Evolutionary conservation across 371 early-diverging fungal genomes (phyloP).

Genomic region (Mucor circinelloides): DNA sequence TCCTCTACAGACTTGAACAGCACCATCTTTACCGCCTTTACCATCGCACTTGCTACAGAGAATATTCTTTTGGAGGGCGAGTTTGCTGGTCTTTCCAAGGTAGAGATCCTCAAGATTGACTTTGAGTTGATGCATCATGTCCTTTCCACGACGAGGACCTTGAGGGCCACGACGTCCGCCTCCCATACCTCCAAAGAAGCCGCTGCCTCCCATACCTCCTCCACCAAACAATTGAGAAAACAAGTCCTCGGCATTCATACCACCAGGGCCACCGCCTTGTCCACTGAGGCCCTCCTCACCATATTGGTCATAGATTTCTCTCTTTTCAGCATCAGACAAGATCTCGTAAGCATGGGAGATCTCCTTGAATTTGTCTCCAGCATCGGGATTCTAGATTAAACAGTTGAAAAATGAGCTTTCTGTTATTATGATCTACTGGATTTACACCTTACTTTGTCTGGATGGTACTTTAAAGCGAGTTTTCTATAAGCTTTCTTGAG

Average conservation of each 20-base stretch:
- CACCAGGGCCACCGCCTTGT: slow-evolving; percentile 47
- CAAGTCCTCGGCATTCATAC: slow-evolving; percentile 66
- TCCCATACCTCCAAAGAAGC: slow-evolving; percentile 68
- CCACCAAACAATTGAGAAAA: slow-evolving; percentile 52
- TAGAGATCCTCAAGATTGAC: slow-evolving; percentile 94
- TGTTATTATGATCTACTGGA: not conserved
- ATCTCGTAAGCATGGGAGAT: slow-evolving; percentile 94
- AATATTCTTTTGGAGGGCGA: slow-evolving; percentile 87
- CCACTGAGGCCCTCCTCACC: slow-evolving; percentile 88
- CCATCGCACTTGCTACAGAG: slow-evolving; percentile 85
- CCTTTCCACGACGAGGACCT: slow-evolving; percentile 58
- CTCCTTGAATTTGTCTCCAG: slow-evolving; percentile 91
- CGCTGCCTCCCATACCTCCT: slow-evolving; percentile 59
- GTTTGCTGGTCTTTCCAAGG: slow-evolving; percentile 88
- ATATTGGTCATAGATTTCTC: slow-evolving; percentile 75
- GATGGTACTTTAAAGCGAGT: slow-evolving; percentile 94
- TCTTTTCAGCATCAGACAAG: slow-evolving; percentile 83
- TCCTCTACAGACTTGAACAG: slow-evolving; percentile 65
- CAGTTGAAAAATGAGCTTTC: not conserved
- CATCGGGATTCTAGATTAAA: slow-evolving; percentile 68
- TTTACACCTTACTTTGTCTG: slow-evolving; percentile 74
- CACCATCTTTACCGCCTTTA: slow-evolving; percentile 73
- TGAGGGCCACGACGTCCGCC: slow-evolving; percentile 52
- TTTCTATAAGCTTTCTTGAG: slow-evolving; percentile 93
- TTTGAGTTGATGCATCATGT: slow-evolving; percentile 80